Base-by-base conservation (phyloP, 2,329 filamentous ascomycete species). In the Xylariales sp. region DNA sequence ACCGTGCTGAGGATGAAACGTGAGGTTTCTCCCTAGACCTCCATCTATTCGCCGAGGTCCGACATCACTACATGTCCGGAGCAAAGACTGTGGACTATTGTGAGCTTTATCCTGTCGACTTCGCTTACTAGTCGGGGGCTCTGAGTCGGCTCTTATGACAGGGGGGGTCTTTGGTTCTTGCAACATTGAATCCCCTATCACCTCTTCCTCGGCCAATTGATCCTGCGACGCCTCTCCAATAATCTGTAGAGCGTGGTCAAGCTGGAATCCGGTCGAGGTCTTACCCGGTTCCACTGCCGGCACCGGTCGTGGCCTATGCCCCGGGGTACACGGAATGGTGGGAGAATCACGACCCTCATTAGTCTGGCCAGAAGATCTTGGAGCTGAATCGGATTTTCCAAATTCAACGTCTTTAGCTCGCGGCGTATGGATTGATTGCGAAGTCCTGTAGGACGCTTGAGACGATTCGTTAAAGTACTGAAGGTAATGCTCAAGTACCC, bases 401-500 rank as follows among this genome's bases (percentile, higher is more conserved):
- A n/a, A 8, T 8, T 27, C 8, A 27, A 8, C 24, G 24, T 27
- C n/a, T 8, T 8, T 27, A n/a, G 24, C 24, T 11, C 6, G 21
- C 15, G 20, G 3, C 16, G 12, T 34, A 14, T 9, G 6, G 8
- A 9, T 18, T 8, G 32, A n/a, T 10, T 11, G 19, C 19, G 16
- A 5, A 18, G 10, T 4, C 14, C 7, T 15, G 12, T 11, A 10
- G 20, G 38, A 27, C 3, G 18, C 19, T 16, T 56, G 51, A 0
- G 56, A 48, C 16, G 60, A 49, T 12, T 47, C 58, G 27, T 58
- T 58, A 18, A 55, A 57, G 7, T 50, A 48, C 37, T 69, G 66
- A 3, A 76, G 59, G 44, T 71, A 75, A 18, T 68, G 64, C 44
- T 75, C 68, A 9, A 80, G 50, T 1, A 76, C 58, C 28, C 71